Conservation (phyloP, 1,139 yeast species). For the Yarrowia galli region DNA sequence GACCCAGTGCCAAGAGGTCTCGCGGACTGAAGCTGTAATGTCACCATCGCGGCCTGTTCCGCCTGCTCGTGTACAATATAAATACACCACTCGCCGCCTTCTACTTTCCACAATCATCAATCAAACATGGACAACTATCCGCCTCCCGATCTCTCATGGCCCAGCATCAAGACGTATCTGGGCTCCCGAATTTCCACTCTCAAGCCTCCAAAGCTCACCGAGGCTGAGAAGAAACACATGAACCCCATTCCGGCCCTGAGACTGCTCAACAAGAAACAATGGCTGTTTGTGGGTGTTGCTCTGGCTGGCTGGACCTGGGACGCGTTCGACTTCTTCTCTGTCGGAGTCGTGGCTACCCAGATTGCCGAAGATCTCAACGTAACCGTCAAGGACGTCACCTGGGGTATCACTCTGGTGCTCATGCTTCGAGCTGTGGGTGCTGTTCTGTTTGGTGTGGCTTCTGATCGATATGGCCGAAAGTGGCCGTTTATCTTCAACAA, state of each 20-base stretch:
- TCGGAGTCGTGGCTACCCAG: constrained; percentile 54
- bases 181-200: background rate
- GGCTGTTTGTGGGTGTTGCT: constrained; percentile 54
- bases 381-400: constrained; percentile 56
- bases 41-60: background rate
- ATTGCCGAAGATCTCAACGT: constrained; percentile 56
- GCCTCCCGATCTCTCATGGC: background rate
- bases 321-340: constrained; percentile 62
- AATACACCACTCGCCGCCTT: constrained; percentile 61
- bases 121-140: constrained; percentile 10
- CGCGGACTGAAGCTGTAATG: background rate
- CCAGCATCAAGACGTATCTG: constrained; percentile 2
- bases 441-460: constrained; percentile 58
- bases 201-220: constrained; percentile 13
- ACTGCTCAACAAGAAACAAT: background rate
- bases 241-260: constrained; percentile 14
- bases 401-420: constrained; percentile 66
- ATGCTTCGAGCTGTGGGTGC: constrained; percentile 70
- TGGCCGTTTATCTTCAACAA: constrained; percentile 17
- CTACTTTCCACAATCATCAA: constrained; percentile 54
- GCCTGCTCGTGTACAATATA: background rate
- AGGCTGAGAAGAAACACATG: constrained; percentile 1
- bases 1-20: background rate
- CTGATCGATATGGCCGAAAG: constrained; percentile 20
- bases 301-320: constrained; percentile 59